A percentile compares a stretch with the other conserved stretches of the same genome.
phyloP scores from a whole-genome alignment of 768 basidiomycete species.

The Crassisporium funariophilum region DNA sequence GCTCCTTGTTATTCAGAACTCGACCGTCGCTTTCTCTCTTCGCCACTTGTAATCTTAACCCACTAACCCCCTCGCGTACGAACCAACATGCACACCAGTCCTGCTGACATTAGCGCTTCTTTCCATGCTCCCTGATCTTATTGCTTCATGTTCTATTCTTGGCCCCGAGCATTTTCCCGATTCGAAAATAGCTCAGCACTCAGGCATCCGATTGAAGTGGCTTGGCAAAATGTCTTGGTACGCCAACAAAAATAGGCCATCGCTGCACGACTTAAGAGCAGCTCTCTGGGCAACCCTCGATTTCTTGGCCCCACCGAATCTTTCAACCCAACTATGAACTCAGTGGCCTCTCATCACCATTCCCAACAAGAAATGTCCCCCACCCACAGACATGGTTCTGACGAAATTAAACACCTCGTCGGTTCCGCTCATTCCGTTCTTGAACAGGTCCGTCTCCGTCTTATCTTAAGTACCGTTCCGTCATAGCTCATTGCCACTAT shows the following conservation, averaged over 20 bases:
- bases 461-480: constrained; percentile 18
- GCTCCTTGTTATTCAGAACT: not conserved
- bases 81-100: too few relatives aligned
- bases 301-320: constrained; percentile 42
- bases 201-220: constrained; percentile 21
- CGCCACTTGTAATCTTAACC: too few relatives aligned
- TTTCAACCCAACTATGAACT: constrained; percentile 37
- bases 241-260: constrained; percentile 46
- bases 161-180: constrained; percentile 34
- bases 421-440: constrained; percentile 41
- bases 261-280: constrained; percentile 47
- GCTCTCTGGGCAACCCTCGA: constrained; percentile 36
- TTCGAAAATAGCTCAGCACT: constrained; percentile 43
- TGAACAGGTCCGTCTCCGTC: constrained; percentile 39
- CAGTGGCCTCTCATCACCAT: constrained; percentile 31
- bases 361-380: constrained; percentile 31
- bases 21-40: not conserved
- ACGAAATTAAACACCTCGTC: constrained; percentile 39
- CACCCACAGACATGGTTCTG: constrained; percentile 24
- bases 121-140: too few relatives aligned
- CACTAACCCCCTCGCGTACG: too few relatives aligned
- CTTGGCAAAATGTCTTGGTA: constrained; percentile 53
- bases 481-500: constrained; percentile 16
- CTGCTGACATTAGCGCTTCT: too few relatives aligned
- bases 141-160: constrained; percentile 25